Conservation (phyloP, 2,329 filamentous ascomycete genomes). For the Ophiocordyceps camponoti-saundersi region DNA sequence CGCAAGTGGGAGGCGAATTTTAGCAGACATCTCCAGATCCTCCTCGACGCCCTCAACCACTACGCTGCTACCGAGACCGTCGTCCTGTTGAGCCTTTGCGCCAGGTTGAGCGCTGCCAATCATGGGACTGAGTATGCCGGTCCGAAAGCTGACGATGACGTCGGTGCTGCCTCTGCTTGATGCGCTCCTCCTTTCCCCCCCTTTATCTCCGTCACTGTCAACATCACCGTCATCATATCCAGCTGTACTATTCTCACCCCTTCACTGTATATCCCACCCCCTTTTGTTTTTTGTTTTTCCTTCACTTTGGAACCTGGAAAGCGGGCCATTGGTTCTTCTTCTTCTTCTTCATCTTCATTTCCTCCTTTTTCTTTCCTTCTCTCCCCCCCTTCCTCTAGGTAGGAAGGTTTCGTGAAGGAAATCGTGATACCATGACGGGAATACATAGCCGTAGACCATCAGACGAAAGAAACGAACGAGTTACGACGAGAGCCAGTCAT, state of each 20-base stretch:
- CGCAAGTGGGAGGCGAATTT: constrained; percentile 91
- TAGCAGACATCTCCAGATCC: constrained; percentile 75
- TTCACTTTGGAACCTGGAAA: no score
- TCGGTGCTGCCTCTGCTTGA: not conserved
- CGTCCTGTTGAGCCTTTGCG: constrained; percentile 76
- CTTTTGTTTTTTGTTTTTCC: no score
- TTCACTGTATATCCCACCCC: no score
- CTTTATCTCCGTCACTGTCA: not conserved
- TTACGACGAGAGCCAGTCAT: no score
- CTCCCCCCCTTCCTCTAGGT: not conserved
- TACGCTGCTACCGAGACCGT: constrained; percentile 96
- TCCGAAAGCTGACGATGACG: constrained; percentile 40
- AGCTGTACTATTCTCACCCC: no score
- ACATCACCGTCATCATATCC: no score
- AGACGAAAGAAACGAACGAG: not conserved
- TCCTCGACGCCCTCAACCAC: constrained; percentile 90
- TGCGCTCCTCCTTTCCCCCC: not conserved
- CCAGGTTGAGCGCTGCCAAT: constrained; percentile 63
- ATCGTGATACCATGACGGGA: not conserved
- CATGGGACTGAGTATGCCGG: constrained; percentile 54
- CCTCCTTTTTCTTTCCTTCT: not conserved
- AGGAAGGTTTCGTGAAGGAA: not conserved
- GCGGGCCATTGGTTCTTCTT: no score
- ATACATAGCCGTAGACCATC: not conserved
- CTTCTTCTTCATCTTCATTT: not conserved